Conservation (phyloP, 345 rosid genomes). For the Salix udensis region DNA sequence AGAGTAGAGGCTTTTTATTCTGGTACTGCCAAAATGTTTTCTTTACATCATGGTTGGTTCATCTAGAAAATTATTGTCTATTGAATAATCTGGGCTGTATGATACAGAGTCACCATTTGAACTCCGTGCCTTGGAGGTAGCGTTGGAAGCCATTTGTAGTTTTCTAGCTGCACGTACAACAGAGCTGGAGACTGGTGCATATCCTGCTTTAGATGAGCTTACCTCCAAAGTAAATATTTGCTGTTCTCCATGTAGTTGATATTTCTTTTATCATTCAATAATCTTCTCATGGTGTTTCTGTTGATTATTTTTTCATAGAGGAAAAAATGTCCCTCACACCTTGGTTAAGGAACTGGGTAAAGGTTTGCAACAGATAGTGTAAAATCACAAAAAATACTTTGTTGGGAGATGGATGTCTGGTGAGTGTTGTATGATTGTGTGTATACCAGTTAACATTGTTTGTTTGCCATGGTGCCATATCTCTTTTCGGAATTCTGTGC, state of each 20-base stretch:
- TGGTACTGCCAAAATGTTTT: not conserved
- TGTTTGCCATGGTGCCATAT: not conserved
- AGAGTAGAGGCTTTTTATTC: not conserved
- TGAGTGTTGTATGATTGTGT: not conserved
- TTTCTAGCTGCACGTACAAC: slow-evolving; percentile 86
- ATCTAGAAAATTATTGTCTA: not conserved
- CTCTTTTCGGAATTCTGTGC: not conserved
- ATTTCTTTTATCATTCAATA: not conserved
- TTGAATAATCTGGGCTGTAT: slow-evolving; percentile 19
- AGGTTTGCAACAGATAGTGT: not conserved
- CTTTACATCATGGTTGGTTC: not conserved
- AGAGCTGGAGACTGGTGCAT: slow-evolving; percentile 83
- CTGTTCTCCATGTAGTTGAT: not conserved
- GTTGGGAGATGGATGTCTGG: not conserved
- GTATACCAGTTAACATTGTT: not conserved
- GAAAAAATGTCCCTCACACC: not conserved
- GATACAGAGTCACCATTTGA: slow-evolving; percentile 66
- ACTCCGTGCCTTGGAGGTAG: slow-evolving; percentile 85
- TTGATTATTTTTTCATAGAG: not conserved
- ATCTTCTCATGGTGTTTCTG: not conserved
- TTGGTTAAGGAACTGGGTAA: not conserved
- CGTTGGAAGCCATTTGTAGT: slow-evolving; percentile 93
- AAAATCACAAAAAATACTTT: not conserved
- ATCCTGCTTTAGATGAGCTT: slow-evolving; percentile 96
- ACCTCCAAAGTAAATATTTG: slow-evolving; percentile 66